phyloP scores from a whole-genome alignment of 2,329 filamentous ascomycete species.

The Pestalotiopsis sp. region DNA sequence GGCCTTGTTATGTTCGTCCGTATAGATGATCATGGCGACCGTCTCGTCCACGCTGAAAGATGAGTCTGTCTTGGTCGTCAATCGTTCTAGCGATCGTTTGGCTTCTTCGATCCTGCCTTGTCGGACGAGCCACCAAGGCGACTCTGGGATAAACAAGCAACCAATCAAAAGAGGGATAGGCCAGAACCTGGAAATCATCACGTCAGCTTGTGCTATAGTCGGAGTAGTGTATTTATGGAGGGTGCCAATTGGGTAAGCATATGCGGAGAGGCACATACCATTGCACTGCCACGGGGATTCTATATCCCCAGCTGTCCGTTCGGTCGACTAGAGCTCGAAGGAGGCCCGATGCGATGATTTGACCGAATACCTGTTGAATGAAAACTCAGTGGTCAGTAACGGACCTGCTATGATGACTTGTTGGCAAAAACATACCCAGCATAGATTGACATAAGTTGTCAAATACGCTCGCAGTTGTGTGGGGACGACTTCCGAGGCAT shows the following conservation, averaged over 20 bases:
- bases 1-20: slow-evolving; percentile 37
- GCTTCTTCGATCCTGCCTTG: slow-evolving; percentile 33
- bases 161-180: slow-evolving; percentile 14
- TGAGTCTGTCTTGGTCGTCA: slow-evolving; percentile 22
- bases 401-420: no score
- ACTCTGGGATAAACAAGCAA: slow-evolving; percentile 13
- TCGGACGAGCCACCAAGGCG: slow-evolving; percentile 30
- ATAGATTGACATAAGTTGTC: slow-evolving; percentile 17
- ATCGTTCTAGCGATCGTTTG: slow-evolving; percentile 28
- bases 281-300: slow-evolving; percentile 14
- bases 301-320: slow-evolving; percentile 11
- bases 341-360: slow-evolving; percentile 13
- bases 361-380: slow-evolving; percentile 2
- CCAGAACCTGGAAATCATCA: slow-evolving; percentile 10
- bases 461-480: slow-evolving; percentile 3
- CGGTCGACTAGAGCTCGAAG: slow-evolving; percentile 13
- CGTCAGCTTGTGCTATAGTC: neutral
- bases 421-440: slow-evolving; percentile 4
- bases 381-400: no score
- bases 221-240: neutral
- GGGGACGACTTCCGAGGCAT: slow-evolving; percentile 17
- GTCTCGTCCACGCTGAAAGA: slow-evolving; percentile 33
- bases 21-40: slow-evolving; percentile 42
- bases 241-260: no score
- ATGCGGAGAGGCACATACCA: slow-evolving; percentile 8